phyloP scores from a whole-genome alignment of 257 asterid species.

The Salvia rosmarinus region DNA sequence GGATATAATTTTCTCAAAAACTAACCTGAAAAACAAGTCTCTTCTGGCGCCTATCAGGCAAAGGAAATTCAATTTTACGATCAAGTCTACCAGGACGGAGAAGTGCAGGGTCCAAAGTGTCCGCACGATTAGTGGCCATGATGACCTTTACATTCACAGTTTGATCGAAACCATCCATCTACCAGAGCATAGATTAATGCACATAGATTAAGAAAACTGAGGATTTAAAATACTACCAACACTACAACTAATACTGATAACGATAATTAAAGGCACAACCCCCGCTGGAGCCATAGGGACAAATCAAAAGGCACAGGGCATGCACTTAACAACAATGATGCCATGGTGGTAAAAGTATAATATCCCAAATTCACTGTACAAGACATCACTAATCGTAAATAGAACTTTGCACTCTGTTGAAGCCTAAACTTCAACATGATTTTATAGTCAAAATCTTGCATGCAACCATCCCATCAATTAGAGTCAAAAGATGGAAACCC shows the following conservation, averaged over 20 bases:
- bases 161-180: slow-evolving; percentile 92
- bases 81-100: slow-evolving; percentile 91
- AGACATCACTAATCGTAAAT: no score
- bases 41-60: slow-evolving; percentile 87
- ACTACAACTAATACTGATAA: not conserved
- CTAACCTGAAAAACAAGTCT: slow-evolving; percentile 81
- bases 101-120: slow-evolving; percentile 82
- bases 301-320: no score
- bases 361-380: not conserved
- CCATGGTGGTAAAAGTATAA: not conserved
- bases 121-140: slow-evolving; percentile 82
- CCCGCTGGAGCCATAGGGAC: no score
- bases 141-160: slow-evolving; percentile 83
- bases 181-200: slow-evolving; percentile 21
- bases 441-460: not conserved
- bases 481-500: not conserved
- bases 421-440: not conserved
- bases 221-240: not conserved
- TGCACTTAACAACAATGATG: no score
- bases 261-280: no score
- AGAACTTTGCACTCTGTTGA: not conserved
- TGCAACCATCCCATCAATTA: not conserved
- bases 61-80: slow-evolving; percentile 79
- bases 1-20: not conserved
- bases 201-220: not conserved